Percentiles rank a stretch among this genome's conserved stretches.
These are phyloP conservation scores for Pythium dissimile DNA, from an alignment of 352 stramenopile genomes.

Conservation along the genomic window DNA sequence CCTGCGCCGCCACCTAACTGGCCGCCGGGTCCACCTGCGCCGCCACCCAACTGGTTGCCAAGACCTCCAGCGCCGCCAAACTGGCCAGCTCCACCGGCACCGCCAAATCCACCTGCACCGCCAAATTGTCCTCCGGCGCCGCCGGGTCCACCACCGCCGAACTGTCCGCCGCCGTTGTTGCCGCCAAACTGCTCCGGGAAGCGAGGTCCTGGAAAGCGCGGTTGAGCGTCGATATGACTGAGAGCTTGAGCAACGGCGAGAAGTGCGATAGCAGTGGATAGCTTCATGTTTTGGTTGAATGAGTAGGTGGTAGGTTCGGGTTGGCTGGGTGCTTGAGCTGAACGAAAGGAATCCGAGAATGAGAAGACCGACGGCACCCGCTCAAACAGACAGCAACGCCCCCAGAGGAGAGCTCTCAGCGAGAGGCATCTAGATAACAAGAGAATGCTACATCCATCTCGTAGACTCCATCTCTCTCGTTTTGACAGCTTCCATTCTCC, in stretches of 20 bases:
- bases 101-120: background rate
- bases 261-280: background rate
- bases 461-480: too few species aligned
- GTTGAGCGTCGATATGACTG: background rate
- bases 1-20: background rate
- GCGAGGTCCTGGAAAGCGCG: background rate
- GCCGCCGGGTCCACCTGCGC: background rate
- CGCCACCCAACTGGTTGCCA: background rate
- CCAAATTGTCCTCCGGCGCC: background rate
- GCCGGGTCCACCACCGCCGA: background rate
- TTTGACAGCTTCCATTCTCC: too few species aligned
- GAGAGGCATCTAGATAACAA: background rate
- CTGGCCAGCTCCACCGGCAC: slow-evolving; percentile 1
- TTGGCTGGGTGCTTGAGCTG: slow-evolving; percentile 5
- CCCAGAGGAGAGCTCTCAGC: background rate
- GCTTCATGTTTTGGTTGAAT: too few species aligned
- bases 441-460: too few species aligned
- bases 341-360: slow-evolving; percentile 10
- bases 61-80: background rate
- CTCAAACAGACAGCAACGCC: background rate
- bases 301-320: background rate
- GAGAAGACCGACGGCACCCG: background rate
- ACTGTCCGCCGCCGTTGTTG: background rate
- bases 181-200: slow-evolving; percentile 14
- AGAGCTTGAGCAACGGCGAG: background rate